Evolutionary conservation across 768 basidiomycete genomes (phyloP).

Genomic region (Roridomyces roridus): DNA sequence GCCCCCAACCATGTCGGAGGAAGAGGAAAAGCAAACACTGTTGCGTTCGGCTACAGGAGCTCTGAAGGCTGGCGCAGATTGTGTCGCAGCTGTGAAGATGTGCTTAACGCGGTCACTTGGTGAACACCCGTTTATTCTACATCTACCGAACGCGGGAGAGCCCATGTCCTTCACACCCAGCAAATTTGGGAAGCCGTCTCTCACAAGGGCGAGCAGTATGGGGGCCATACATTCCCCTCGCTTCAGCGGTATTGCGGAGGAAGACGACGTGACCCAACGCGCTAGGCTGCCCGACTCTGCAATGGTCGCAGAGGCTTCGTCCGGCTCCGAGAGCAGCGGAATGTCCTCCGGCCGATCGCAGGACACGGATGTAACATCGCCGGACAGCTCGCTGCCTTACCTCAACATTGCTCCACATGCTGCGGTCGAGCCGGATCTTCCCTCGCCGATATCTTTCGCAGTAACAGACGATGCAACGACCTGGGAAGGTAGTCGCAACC

Average conservation of each 20-base stretch:
- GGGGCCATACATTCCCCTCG: conserved; percentile 44
- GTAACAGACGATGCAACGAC: conserved; percentile 61
- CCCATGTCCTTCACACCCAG: conserved; percentile 54
- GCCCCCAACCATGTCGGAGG: conserved; percentile 64
- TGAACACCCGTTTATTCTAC: conserved; percentile 70
- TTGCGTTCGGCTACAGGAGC: conserved; percentile 89
- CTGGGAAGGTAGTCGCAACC: conserved; percentile 56
- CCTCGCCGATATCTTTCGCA: conserved; percentile 59
- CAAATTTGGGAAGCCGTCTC: conserved; percentile 49
- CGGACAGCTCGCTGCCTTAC: conserved; percentile 45
- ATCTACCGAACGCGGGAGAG: conserved; percentile 59
- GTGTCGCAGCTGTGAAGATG: conserved; percentile 83
- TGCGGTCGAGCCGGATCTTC: conserved; percentile 47
- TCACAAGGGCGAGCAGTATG: conserved; percentile 41
- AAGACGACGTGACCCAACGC: conserved; percentile 70
- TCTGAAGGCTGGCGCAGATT: conserved; percentile 87
- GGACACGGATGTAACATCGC: conserved; percentile 56
- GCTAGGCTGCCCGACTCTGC: conserved; percentile 41
- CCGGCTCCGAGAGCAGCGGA: conserved; percentile 57
- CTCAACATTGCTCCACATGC: conserved; percentile 34
- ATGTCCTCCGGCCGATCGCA: conserved; percentile 52
- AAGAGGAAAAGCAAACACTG: conserved; percentile 79
- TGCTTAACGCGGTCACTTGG: conserved; percentile 72
- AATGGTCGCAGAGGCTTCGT: conserved; percentile 46
- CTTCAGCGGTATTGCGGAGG: conserved; percentile 48